These are phyloP conservation scores for Bryoglossum gracile DNA, from an alignment of 495 filamentous ascomycete genomes.

Conservation along the genomic window DNA sequence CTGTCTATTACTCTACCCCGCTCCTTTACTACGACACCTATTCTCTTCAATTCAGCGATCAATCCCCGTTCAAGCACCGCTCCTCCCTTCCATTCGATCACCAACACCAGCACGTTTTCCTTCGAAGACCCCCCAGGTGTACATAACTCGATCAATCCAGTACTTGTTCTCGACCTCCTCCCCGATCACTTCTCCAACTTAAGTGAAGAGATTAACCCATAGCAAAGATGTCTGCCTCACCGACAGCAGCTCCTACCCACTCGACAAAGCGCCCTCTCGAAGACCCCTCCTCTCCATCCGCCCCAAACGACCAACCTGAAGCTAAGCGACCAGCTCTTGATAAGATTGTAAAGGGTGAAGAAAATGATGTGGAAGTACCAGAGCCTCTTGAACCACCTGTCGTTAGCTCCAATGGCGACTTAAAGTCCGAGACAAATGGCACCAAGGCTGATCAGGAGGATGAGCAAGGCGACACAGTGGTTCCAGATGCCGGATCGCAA, in stretches of 20 bases:
- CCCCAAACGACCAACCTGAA: constrained; percentile 84
- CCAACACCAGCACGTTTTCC: constrained; percentile 82
- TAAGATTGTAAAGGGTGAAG: constrained; percentile 65
- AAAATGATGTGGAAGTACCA: constrained; percentile 28
- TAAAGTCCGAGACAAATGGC: constrained; percentile 34
- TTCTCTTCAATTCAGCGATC: constrained; percentile 21
- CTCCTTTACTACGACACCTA: constrained; percentile 17
- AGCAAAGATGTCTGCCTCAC: constrained; percentile 47
- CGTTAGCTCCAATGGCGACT: constrained; percentile 30
- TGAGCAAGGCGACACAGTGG: constrained; percentile 42
- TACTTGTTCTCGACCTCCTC: constrained; percentile 29
- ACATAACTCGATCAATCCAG: constrained; percentile 67
- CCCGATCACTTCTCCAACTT: constrained; percentile 27
- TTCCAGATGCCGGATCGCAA: constrained; percentile 45
- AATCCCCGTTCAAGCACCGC: constrained; percentile 24
- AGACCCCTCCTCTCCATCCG: constrained; percentile 90
- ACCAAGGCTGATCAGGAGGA: constrained; percentile 52
- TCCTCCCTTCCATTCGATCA: constrained; percentile 27
- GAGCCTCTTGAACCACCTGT: constrained; percentile 32
- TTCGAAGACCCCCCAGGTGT: constrained; percentile 80
- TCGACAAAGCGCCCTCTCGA: constrained; percentile 89
- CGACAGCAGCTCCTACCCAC: constrained; percentile 40
- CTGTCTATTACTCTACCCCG: constrained; percentile 22
- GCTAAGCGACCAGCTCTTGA: constrained; percentile 95
- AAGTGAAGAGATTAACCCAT: constrained; percentile 31